Evolutionary conservation across 768 basidiomycete genomes (phyloP).

Genomic region (Lactarius indigo): DNA sequence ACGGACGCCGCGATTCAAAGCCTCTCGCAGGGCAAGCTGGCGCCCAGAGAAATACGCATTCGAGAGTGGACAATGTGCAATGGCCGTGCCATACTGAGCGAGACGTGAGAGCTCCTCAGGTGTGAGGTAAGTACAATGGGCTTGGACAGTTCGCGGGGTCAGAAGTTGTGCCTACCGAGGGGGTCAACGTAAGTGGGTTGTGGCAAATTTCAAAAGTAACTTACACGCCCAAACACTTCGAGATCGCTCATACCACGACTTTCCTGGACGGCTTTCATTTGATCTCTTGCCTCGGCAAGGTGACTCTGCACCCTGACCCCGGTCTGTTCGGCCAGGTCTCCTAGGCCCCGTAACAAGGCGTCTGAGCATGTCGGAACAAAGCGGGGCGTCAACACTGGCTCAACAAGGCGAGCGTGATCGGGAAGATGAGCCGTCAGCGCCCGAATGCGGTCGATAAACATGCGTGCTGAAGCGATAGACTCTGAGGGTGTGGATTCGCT

Average conservation of each 20-base stretch:
- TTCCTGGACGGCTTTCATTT: conserved; percentile 65
- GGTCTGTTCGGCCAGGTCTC: conserved; percentile 45
- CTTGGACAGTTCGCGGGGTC: conserved; percentile 67
- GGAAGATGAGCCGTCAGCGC: conserved; percentile 40
- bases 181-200: not conserved
- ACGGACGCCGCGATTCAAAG: conserved; percentile 55
- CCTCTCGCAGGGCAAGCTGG: conserved; percentile 68
- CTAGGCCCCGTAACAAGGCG: conserved; percentile 60
- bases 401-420: conserved; percentile 50
- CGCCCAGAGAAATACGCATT: conserved; percentile 82
- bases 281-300: conserved; percentile 74
- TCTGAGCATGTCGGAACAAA: conserved; percentile 88
- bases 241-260: conserved; percentile 65
- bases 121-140: conserved; percentile 84
- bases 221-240: conserved; percentile 68
- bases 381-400: conserved; percentile 84
- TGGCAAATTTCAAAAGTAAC: conserved; percentile 2
- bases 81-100: conserved; percentile 47
- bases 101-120: conserved; percentile 49
- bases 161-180: conserved; percentile 47
- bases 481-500: conserved; percentile 52
- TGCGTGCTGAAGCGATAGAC: conserved; percentile 48
- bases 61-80: conserved; percentile 87
- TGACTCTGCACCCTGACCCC: conserved; percentile 73
- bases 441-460: conserved; percentile 55